Evolutionary conservation across 768 basidiomycete species (phyloP), one percentile per base, ranked within the genome.

Genomic region (Lanmaoa rubissima): DNA sequence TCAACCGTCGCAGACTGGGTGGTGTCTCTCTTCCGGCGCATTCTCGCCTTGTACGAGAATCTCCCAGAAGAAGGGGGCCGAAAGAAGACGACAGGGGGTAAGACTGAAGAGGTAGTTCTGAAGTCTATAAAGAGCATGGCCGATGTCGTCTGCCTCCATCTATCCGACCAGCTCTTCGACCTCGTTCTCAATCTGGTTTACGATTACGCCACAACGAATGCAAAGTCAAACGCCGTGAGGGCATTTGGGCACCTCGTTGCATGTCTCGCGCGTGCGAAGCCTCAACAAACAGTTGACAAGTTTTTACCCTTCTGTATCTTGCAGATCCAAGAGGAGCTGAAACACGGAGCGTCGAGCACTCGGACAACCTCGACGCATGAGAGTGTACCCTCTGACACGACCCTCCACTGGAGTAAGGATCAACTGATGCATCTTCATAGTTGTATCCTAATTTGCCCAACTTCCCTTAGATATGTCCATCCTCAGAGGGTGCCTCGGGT

Each of bases 51-150:
- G 19, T 95, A 89, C 66, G 92, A 94, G 74, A 95, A 96, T 67
- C 76, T 98, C 5, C 95, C 95, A 0, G 96, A 98, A 69, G 95
- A 96, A 73, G 94, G 92, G 12, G 96, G 96, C 5, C 85, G 84
- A 74, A 84, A 81, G 73, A 90, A 90, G 59, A 87, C 81, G 36
- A 92, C 92, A 2, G 91, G 91, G 24, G 91, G 91, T n/a, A 90
- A 90, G 69, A 61, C 82, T 79, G 73, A 90, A 88, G 76, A 93
- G 62, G 78, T 72, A 39, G 86, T 91, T 26, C 78, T 92, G 52
- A 90, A 87, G 67, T 82, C 89, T 19, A 81, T 92, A 70, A 90
- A 90, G 74, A 79, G 83, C 67, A 88, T 90, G 76, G 74, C 88
- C 62, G 92, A 94, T 65, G 81, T 89, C 53, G 80, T 94, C 62